Evolutionary conservation across 2,329 filamentous ascomycete genomes (phyloP), one percentile per base, ranked within the genome.

Genomic region (Neofusicoccum cordaticola): DNA sequence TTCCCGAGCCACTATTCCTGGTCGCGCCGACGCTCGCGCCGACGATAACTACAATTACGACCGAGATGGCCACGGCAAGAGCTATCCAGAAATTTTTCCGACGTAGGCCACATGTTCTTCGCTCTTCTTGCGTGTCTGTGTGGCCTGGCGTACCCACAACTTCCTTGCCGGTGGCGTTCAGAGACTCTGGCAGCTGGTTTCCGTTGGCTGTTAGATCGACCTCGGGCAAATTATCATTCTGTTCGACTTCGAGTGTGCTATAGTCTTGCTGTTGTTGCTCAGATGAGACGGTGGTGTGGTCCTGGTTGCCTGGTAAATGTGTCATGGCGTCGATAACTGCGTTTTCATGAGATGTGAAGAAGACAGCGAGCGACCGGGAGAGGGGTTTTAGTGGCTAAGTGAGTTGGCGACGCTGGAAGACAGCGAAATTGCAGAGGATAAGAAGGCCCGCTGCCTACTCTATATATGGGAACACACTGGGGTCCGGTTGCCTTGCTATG

Each of bases 181-280:
- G 8, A 2, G 31, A 35, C 13, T 56, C 52, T 2, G 52, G 52
- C n/a, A 7, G 13, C n/a, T 56, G 8, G 8, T 2, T 19, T 19
- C 19, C 19, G 19, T 19, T 19, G 2, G 19, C 19, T 19, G 19
- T 19, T 19, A n/a, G 2, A 1, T 39, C n/a, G 4, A 15, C 44
- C 45, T 62, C 58, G 6, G 58, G 58, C 9, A 62, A 37, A 17
- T 34, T 12, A 2, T 17, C 15, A n/a, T n/a, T 19, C 3, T 27
- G 13, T 34, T 62, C 45, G 8, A 62, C 58, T 19, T 62, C 58
- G 8, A 62, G 44, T 3, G 58, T 62, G n/a, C 45, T 62, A 34
- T 62, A 62, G 2, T 27, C 22, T 15, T 39, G 8, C 8, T 7
- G 35, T 12, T 8, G 35, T 12, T 7, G 35, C 35, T 12, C 35